phyloP scores from a whole-genome alignment of 106 monocot species.

The Ottelia alismoides region DNA sequence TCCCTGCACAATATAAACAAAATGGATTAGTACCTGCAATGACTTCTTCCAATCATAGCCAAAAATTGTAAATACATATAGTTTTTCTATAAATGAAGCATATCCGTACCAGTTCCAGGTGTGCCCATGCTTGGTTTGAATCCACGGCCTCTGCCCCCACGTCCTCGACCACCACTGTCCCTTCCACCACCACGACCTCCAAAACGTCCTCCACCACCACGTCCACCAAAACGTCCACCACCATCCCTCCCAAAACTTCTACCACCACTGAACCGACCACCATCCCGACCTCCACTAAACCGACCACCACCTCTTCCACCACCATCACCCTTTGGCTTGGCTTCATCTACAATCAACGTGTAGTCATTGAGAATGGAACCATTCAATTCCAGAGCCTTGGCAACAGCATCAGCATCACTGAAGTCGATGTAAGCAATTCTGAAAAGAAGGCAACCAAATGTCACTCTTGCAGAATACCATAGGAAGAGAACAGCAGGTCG shows the following conservation, averaged over 20 bases:
- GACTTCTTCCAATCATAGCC: too few species aligned
- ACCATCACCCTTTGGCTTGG: conserved; percentile 28
- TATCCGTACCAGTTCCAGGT: too few species aligned
- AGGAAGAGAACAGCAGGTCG: background rate
- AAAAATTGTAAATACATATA: too few species aligned
- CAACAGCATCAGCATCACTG: conserved; percentile 16
- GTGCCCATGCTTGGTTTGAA: too few species aligned
- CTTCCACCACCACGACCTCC: too few species aligned
- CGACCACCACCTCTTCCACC: conserved; percentile 16
- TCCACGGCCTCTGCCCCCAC: too few species aligned
- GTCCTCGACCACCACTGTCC: too few species aligned
- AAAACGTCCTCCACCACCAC: too few species aligned
- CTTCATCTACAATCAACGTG: conserved; percentile 34
- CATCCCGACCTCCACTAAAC: conserved; percentile 3
- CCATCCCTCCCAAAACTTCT: conserved; percentile 20
- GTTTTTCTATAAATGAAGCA: too few species aligned
- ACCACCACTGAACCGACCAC: conserved; percentile 17
- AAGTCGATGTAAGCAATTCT: conserved; percentile 70
- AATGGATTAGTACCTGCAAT: too few species aligned
- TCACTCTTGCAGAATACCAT: background rate
- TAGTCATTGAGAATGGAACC: conserved; percentile 42
- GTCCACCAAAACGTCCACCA: too few species aligned
- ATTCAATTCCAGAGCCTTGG: conserved; percentile 41
- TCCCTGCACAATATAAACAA: too few species aligned
- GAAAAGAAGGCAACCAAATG: conserved; percentile 3